A percentile compares a stretch with the other conserved stretches of the same genome.
phyloP scores from a whole-genome alignment of 225 moss, liverwort and hornwort species.

The Pseudisothecium myosuroides region DNA sequence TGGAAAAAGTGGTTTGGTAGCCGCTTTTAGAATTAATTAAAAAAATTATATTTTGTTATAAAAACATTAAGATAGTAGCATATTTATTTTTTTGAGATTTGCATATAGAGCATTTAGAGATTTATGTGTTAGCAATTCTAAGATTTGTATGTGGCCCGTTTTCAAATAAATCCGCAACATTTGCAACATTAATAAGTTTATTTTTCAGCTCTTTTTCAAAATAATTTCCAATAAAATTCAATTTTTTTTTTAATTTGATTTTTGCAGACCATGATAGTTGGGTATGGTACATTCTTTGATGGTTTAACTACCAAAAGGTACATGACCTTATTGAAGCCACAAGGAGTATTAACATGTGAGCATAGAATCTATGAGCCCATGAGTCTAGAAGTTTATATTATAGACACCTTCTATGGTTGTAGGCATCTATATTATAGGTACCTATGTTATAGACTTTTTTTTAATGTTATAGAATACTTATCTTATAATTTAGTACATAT shows the following conservation, averaged over 20 bases:
- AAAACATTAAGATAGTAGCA: rapidly evolving
- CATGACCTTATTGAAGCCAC: neutral
- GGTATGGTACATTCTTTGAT: neutral
- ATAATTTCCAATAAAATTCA: neutral
- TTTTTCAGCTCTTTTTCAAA: neutral
- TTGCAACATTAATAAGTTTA: neutral
- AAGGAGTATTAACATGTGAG: no score
- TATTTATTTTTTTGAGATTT: neutral
- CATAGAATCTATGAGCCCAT: no score
- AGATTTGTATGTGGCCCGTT: neutral
- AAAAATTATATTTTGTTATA: no score
- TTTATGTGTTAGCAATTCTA: neutral
- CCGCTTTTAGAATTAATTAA: neutral
- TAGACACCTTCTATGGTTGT: no score
- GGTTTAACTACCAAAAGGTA: neutral
- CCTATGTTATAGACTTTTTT: no score
- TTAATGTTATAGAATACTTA: no score
- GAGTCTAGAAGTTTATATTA: no score
- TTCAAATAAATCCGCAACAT: neutral
- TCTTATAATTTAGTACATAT: no score
- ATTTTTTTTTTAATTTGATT: neutral
- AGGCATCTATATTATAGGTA: no score
- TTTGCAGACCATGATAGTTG: rapidly evolving
- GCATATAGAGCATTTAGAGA: neutral
- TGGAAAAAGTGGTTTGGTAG: neutral